Evolutionary conservation across 257 asterid genomes (phyloP), one percentile per base, ranked within the genome.

Genomic region (Plectranthus barbatus): DNA sequence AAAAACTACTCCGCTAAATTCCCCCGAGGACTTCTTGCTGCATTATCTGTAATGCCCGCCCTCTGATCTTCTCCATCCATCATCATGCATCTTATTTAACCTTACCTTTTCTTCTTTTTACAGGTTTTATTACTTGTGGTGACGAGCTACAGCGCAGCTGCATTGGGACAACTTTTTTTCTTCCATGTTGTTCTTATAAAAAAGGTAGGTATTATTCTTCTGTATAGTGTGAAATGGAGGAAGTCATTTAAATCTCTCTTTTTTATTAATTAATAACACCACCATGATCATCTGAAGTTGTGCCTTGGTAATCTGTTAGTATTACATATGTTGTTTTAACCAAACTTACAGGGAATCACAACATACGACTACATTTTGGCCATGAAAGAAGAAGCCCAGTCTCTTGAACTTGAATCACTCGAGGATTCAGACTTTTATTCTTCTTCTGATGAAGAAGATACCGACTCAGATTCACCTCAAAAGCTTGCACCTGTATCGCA

Each of bases 311-410:
- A n/a, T n/a, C n/a, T n/a, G n/a, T n/a, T n/a, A n/a, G n/a, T n/a
- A n/a, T n/a, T n/a, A n/a, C n/a, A n/a, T n/a, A n/a, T n/a, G n/a
- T n/a, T n/a, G n/a, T n/a, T n/a, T n/a, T n/a, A n/a, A n/a, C n/a
- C n/a, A n/a, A n/a, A n/a, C n/a, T 66, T 70, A 66, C 88, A 92
- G 99, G 99, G 99, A 64, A 92, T 92, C 80, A 83, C 95, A 76
- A 92, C 99, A 21, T 89, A 92, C 64, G 99, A 92, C 59, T 92
- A 89, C 76, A 89, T 92, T 69, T 70, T 86, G 76, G 96, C 97
- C 64, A 86, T 92, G 99, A 86, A 76, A 79, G 97, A 89, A 78
- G 95, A 85, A 75, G 82, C 80, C 63, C 74, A 72, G 69, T 56
- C 81, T 6, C 65, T 78, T 79, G 96, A 83, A 69, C 72, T 80